Conservation (phyloP, 352 stramenopile genomes). For the Peronospora destructor region DNA sequence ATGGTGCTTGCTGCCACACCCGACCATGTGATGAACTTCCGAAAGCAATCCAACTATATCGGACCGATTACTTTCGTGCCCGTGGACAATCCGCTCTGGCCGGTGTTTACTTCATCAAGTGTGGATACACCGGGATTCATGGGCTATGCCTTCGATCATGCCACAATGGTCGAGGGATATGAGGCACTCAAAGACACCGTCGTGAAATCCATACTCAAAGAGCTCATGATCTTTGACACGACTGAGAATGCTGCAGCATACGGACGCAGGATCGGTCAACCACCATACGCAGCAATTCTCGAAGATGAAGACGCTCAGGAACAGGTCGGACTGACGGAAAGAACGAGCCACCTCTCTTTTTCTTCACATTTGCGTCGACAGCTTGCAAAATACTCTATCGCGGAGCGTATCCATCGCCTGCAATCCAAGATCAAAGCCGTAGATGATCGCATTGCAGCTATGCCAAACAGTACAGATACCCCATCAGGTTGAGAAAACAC, state of each 20-base stretch:
- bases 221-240: conserved; percentile 72
- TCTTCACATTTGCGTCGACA: conserved; percentile 45
- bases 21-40: conserved; percentile 53
- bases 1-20: conserved; percentile 60
- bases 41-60: conserved; percentile 38
- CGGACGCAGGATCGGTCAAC: conserved; percentile 26
- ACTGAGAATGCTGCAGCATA: conserved; percentile 41
- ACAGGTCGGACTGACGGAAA: conserved; percentile 9
- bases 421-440: conserved; percentile 34
- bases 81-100: conserved; percentile 64
- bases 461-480: conserved; percentile 1
- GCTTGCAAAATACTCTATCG: conserved; percentile 38
- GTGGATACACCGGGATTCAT: conserved; percentile 45
- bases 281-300: conserved; percentile 41
- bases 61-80: conserved; percentile 63
- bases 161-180: conserved; percentile 48
- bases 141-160: conserved; percentile 69
- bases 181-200: conserved; percentile 56
- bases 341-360: conserved; percentile 40
- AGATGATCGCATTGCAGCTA: conserved; percentile 32
- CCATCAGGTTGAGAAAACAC: conserved; percentile 1
- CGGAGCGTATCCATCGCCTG: conserved; percentile 33
- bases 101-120: conserved; percentile 37
- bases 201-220: conserved; percentile 65
- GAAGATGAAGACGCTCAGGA: conserved; percentile 22